Base-by-base conservation (phyloP, 345 rosid genomes). In the Alliaria petiolata region DNA sequence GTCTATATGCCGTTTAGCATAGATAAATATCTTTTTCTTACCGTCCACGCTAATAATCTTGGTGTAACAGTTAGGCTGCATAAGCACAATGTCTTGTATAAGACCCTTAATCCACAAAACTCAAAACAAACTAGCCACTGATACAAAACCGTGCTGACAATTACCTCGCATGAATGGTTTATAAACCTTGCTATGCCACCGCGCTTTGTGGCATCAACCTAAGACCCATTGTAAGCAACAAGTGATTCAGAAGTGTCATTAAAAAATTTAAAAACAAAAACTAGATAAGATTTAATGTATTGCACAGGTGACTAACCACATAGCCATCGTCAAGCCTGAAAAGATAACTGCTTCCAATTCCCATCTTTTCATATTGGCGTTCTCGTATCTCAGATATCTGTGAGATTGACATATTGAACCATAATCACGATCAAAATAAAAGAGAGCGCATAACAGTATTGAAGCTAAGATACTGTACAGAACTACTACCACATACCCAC, bases 321-420 rank as follows among this genome's bases (percentile, higher is more conserved):
- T 88, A 89, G 66, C 97, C 97, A 75, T 95, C 99, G 59, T 95
- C 99, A 72, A 95, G 99, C 76, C 91, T 87, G 73, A 95, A 95
- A 13, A 95, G 99, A 78, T 95, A 95, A 76, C 99, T 95, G 87
- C 99, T 92, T 57, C 98, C 99, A 72, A 95, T 95, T 78, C 98
- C 99, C 91, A 86, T 95, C 87, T 87, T 95, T 85, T 95, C 99
- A n/a, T 95, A 95, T 39, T 83, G 85, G 39, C 64, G 76, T 69
- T 95, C 97, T 7, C 99, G 98, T 72, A 95, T 92, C 78, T 95
- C 98, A 75, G 99, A 95, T 83, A 95, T 86, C 99, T 95, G 90
- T 42, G 46, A 45, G 72, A 59, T 71, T 43, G 52, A 31, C 45
- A 81, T 22, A 63, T 26, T 17, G 51, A 71, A 69, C 34, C 45